These are phyloP conservation scores for Cladosporium sp. DNA, from an alignment of 2,329 filamentous ascomycete genomes.

Conservation along the genomic window DNA sequence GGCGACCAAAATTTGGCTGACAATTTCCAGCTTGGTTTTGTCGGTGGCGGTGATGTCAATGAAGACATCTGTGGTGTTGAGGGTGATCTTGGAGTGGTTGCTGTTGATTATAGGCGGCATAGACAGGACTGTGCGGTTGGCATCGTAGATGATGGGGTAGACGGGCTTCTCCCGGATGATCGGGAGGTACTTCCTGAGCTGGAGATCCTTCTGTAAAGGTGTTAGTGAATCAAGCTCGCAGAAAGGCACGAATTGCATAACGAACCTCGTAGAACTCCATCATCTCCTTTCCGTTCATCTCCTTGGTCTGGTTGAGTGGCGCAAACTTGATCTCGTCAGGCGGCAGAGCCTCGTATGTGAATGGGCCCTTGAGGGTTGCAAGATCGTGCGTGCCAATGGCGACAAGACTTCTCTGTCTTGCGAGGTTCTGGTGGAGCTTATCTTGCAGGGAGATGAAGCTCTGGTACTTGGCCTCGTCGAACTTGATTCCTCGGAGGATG, in stretches of 20 bases:
- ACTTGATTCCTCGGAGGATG: conserved; percentile 83
- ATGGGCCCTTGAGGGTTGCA: conserved; percentile 87
- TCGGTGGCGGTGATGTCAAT: conserved; percentile 97
- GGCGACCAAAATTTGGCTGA: conserved; percentile 88
- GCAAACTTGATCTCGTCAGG: conserved; percentile 90
- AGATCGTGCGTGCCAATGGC: conserved; percentile 96
- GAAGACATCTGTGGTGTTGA: conserved; percentile 88
- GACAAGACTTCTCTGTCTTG: conserved; percentile 87
- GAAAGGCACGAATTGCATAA: neutral
- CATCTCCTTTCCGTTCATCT: conserved; percentile 80
- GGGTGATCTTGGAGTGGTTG: conserved; percentile 90
- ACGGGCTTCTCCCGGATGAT: conserved; percentile 92
- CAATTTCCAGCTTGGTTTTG: conserved; percentile 91
- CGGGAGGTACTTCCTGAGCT: conserved; percentile 83
- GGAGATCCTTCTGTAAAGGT: conserved; percentile 69
- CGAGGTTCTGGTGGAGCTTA: conserved; percentile 95
- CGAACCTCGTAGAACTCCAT: conserved; percentile 82
- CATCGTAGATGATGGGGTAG: conserved; percentile 93
- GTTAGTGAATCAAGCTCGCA: conserved; percentile 14
- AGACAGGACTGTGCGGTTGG: conserved; percentile 80
- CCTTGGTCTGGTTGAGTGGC: conserved; percentile 84
- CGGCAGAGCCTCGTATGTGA: conserved; percentile 88
- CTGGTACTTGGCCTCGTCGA: conserved; percentile 85
- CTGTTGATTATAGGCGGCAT: conserved; percentile 97
- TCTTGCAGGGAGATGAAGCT: conserved; percentile 98